These are phyloP conservation scores for Clavariopsis aquatica DNA, from an alignment of 495 filamentous ascomycete genomes.

Conservation along the genomic window DNA sequence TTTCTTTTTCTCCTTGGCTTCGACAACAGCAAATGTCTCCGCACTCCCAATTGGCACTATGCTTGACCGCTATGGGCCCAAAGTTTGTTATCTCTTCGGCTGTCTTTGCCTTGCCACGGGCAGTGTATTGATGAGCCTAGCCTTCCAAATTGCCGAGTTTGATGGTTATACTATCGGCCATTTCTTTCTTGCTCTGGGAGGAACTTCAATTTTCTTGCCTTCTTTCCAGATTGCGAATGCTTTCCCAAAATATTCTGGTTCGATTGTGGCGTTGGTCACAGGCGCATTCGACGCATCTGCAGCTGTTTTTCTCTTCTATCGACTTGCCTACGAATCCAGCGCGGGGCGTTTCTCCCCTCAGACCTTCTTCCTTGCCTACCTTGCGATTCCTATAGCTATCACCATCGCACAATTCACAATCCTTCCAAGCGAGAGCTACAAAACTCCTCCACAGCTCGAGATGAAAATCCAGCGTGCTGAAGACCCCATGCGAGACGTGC, in stretches of 20 bases:
- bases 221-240: conserved; percentile 89
- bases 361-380: conserved; percentile 74
- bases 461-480: conserved; percentile 63
- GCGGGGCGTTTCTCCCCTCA: conserved; percentile 61
- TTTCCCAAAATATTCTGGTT: conserved; percentile 75
- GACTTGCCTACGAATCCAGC: conserved; percentile 67
- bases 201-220: conserved; percentile 83
- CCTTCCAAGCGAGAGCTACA: conserved; percentile 80
- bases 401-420: conserved; percentile 65
- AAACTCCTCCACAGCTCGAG: conserved; percentile 78
- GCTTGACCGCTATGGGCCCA: conserved; percentile 78
- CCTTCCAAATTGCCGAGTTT: conserved; percentile 57
- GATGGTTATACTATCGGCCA: conserved; percentile 80
- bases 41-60: conserved; percentile 82
- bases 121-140: conserved; percentile 69
- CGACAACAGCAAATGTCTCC: conserved; percentile 58
- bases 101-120: conserved; percentile 67
- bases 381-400: conserved; percentile 73
- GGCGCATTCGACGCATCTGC: conserved; percentile 88
- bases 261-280: conserved; percentile 82
- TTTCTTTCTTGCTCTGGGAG: conserved; percentile 77
- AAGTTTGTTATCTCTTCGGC: conserved; percentile 70
- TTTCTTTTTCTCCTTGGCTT: conserved; percentile 43
- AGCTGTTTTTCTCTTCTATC: conserved; percentile 81
- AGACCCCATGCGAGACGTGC: conserved; percentile 43